These are phyloP conservation scores for Xylaria sp. DNA, from an alignment of 2,329 filamentous ascomycete genomes.

Conservation along the genomic window DNA sequence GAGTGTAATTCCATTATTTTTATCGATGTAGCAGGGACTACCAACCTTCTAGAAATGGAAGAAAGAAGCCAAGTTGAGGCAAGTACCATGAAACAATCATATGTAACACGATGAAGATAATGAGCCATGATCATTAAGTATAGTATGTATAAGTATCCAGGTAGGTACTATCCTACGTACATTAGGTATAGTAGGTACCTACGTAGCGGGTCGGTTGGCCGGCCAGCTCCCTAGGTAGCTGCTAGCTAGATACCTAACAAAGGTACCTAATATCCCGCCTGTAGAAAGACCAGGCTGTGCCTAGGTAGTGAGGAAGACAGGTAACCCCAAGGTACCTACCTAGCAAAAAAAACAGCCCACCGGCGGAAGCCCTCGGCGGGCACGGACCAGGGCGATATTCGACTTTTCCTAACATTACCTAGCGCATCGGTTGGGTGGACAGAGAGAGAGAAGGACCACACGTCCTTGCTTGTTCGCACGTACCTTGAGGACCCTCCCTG, in stretches of 20 bases:
- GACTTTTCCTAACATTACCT: slow-evolving; percentile 23
- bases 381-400: slow-evolving; percentile 23
- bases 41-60: not conserved
- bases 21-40: not conserved
- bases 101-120: slow-evolving; percentile 1
- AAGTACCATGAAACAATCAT: slow-evolving; percentile 11
- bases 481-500: slow-evolving; percentile 32
- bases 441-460: slow-evolving; percentile 17
- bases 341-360: slow-evolving; percentile 15
- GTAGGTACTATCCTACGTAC: too few species aligned
- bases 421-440: slow-evolving; percentile 11
- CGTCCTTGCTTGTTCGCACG: slow-evolving; percentile 19
- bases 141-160: too few species aligned
- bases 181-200: too few species aligned
- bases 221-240: not conserved
- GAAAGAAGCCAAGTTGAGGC: slow-evolving; percentile 9
- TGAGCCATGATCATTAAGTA: not conserved
- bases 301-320: not conserved
- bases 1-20: not conserved
- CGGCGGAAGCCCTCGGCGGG: slow-evolving; percentile 12
- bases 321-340: not conserved
- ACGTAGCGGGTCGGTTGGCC: not conserved
- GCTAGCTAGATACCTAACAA: not conserved
- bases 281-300: not conserved
- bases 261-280: not conserved